Conservation (phyloP, 441 rosid genomes). For the Omphalea diandra region DNA sequence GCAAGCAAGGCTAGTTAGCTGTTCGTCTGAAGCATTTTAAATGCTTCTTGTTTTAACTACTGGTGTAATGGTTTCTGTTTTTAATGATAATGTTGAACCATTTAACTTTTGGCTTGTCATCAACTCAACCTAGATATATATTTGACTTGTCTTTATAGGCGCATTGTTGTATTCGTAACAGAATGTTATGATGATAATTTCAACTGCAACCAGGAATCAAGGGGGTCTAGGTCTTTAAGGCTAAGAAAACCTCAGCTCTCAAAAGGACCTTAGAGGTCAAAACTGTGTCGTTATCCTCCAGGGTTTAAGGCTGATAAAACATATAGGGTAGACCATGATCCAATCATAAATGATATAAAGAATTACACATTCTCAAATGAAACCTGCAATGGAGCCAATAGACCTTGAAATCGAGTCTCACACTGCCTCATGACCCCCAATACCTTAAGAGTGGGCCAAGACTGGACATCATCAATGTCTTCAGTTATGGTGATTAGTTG, state of each 20-base stretch:
- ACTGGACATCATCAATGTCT: not conserved
- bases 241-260: not conserved
- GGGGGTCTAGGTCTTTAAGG: not conserved
- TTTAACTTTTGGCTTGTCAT: not conserved
- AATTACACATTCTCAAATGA: not conserved
- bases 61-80: not conserved
- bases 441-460: not conserved
- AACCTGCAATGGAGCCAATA: not conserved
- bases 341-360: not conserved
- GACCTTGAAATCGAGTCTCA: not conserved
- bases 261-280: not conserved
- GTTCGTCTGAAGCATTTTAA: not conserved
- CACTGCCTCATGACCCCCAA: not conserved
- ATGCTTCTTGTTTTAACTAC: not conserved
- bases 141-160: not conserved
- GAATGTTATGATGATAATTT: not conserved
- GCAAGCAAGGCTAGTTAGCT: not conserved
- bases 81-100: not conserved
- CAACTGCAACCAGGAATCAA: not conserved
- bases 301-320: not conserved
- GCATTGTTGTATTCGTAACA: not conserved
- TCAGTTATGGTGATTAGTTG: not conserved
- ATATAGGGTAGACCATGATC: not conserved
- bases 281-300: not conserved
- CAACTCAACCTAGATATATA: too few relatives aligned